Percentiles rank a stretch among this genome's conserved stretches.
Conservation (phyloP, 2,329 filamentous ascomycete genomes). For the Beauveria sp. region DNA sequence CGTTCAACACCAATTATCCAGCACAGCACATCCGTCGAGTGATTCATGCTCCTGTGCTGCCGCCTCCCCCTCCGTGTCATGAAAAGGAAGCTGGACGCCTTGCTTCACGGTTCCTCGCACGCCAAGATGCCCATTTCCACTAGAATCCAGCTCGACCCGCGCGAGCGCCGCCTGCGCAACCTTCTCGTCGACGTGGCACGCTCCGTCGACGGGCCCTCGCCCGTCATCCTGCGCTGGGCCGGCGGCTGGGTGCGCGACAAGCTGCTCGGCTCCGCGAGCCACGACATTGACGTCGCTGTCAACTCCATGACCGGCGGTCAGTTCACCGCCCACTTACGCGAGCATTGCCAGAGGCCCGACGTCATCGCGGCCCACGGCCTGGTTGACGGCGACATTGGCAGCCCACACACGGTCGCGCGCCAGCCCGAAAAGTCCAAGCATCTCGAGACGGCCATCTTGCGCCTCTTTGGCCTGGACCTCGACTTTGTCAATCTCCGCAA, state of each 20-base stretch:
- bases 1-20: neutral
- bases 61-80: slow-evolving; percentile 18
- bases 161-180: slow-evolving; percentile 64
- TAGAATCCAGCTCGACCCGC: slow-evolving; percentile 52
- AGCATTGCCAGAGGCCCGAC: slow-evolving; percentile 56
- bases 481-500: slow-evolving; percentile 93
- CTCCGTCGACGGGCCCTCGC: slow-evolving; percentile 43
- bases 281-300: slow-evolving; percentile 82
- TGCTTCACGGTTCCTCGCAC: slow-evolving; percentile 18
- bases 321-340: slow-evolving; percentile 62
- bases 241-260: slow-evolving; percentile 87
- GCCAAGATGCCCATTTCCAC: slow-evolving; percentile 16
- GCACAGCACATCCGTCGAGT: neutral
- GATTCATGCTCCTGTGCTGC: slow-evolving; percentile 6
- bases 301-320: slow-evolving; percentile 76
- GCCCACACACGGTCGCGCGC: slow-evolving; percentile 78
- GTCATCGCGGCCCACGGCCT: slow-evolving; percentile 56
- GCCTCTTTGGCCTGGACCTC: slow-evolving; percentile 77
- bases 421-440: slow-evolving; percentile 98
- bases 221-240: slow-evolving; percentile 64
- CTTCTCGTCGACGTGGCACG: slow-evolving; percentile 76
- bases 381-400: slow-evolving; percentile 54
- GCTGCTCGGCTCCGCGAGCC: slow-evolving; percentile 61
- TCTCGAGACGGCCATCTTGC: slow-evolving; percentile 82
- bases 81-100: slow-evolving; percentile 27